Percentiles rank a stretch among this genome's conserved stretches.
Evolutionary conservation across 2,329 filamentous ascomycete species (phyloP).

Genomic region (Byssochlamys sp.): DNA sequence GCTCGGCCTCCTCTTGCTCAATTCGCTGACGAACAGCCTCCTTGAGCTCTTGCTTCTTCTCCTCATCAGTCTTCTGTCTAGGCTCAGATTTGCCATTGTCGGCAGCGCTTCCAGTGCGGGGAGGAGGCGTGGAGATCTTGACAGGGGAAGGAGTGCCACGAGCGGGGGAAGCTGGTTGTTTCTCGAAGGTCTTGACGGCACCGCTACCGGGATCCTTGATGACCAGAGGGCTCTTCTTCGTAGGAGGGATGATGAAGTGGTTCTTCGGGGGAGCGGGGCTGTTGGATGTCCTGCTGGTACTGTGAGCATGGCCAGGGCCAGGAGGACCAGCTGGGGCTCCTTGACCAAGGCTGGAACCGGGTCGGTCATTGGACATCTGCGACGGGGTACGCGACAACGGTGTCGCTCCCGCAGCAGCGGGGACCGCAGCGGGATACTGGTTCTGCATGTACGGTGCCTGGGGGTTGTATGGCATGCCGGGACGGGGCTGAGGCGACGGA

Average conservation of each 20-base stretch:
- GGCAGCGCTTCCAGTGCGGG: slow-evolving; percentile 59
- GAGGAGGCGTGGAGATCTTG: slow-evolving; percentile 60
- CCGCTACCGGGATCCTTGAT: slow-evolving; percentile 81
- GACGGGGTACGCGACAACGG: slow-evolving; percentile 76
- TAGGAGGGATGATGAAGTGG: slow-evolving; percentile 53
- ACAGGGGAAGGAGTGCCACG: slow-evolving; percentile 50
- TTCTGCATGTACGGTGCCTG: slow-evolving; percentile 42
- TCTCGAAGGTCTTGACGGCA: slow-evolving; percentile 60
- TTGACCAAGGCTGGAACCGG: slow-evolving; percentile 52
- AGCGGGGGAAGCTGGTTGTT: slow-evolving; percentile 54
- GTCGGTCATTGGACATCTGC: slow-evolving; percentile 62
- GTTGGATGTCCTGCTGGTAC: slow-evolving; percentile 45
- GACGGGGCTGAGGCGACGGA: slow-evolving; percentile 37
- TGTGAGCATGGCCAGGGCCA: slow-evolving; percentile 38
- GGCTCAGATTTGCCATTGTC: slow-evolving; percentile 65
- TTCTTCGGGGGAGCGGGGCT: slow-evolving; percentile 52
- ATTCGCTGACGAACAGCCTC: slow-evolving; percentile 42
- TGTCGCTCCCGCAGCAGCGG: slow-evolving; percentile 49
- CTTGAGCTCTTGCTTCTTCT: slow-evolving; percentile 70
- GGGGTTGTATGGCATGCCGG: slow-evolving; percentile 42
- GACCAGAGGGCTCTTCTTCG: slow-evolving; percentile 63
- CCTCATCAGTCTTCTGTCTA: slow-evolving; percentile 64
- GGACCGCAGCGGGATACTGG: slow-evolving; percentile 40
- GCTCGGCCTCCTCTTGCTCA: slow-evolving; percentile 48
- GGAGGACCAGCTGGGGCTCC: slow-evolving; percentile 44